Base-by-base conservation (phyloP, 176 grass and related monocot species). In the Pontederia crassipes region DNA sequence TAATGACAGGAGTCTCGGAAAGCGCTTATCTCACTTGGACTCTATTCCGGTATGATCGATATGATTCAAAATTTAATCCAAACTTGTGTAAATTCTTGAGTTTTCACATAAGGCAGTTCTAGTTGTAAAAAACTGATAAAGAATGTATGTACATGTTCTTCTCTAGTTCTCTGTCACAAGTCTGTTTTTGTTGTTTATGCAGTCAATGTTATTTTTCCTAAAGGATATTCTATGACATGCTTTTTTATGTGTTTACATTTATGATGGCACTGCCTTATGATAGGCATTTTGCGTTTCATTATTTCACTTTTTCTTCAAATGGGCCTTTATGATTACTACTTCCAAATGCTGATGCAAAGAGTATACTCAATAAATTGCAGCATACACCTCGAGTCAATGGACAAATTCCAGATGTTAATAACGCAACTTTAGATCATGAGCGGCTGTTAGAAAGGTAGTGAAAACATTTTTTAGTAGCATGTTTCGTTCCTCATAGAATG, bases 311-410 rank as follows among this genome's bases (percentile, higher is more conserved):
- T 24, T 17, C 35, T 32, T 17, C 35, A 17, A 59, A 40, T 60
- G 57, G 20, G 12, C 47, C 17, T 20, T 55, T 66, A 10, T 69
- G 40, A 4, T 18, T 69, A 69, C 40, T 79, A 46, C 16, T 58
- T 40, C 51, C 24, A 15, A 66, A 16, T 82, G 28, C 65, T 75
- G 55, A 83, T 77, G 56, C 17, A 14, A 49, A 49, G 9, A 11
- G 45, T 24, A 11, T 28, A 12, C 29, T 58, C 77, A 13, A 47
- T 76, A 27, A 14, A 79, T 75, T 63, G 68, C 83, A 97, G 93
- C 93, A 91, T 60, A 97, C 93, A 59, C 93, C 93, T 81, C 93
- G 93, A 65, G 78, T 97, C 71, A 97, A 97, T 85, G 87, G 93
- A 11, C 61, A 85, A 79, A 97, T 97, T 80, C 93, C 93, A 1